phyloP scores from a whole-genome alignment of 768 basidiomycete genomes.

The Suillus americanus region DNA sequence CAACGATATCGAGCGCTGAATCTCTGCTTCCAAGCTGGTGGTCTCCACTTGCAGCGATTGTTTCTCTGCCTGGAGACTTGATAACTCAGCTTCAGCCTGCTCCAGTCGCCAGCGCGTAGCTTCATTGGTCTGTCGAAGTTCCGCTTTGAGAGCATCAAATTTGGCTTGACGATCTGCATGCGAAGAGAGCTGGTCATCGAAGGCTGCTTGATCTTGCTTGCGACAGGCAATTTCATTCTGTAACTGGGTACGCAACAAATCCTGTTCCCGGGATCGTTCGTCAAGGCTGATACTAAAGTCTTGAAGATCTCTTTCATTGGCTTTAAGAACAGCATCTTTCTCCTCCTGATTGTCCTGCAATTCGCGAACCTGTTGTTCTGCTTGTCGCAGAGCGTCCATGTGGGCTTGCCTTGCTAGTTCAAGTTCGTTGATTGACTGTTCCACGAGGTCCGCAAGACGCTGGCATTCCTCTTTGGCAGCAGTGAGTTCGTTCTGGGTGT shows the following conservation, averaged over 20 bases:
- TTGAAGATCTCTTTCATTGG: constrained; percentile 31
- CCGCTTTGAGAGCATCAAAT: constrained; percentile 34
- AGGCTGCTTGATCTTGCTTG: constrained; percentile 29
- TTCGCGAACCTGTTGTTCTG: constrained; percentile 19
- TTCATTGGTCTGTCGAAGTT: constrained; percentile 37
- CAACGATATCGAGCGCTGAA: constrained; percentile 62
- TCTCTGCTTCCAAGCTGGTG: constrained; percentile 61
- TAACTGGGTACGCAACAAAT: constrained; percentile 37
- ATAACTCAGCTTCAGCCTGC: constrained; percentile 36
- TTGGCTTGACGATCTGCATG: constrained; percentile 26
- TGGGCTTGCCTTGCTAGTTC: constrained; percentile 27
- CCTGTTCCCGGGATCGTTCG: constrained; percentile 35
- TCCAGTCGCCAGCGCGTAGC: constrained; percentile 41
- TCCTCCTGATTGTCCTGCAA: constrained; percentile 28
- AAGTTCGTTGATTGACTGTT: constrained; percentile 25
- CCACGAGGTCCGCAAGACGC: constrained; percentile 27
- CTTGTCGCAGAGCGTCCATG: constrained; percentile 28
- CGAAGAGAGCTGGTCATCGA: constrained; percentile 24
- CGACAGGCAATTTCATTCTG: constrained; percentile 38
- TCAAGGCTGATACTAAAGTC: constrained; percentile 38
- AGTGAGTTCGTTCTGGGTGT: constrained; percentile 21
- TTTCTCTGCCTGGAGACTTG: constrained; percentile 50
- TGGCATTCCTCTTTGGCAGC: constrained; percentile 22
- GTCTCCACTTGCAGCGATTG: constrained; percentile 50
- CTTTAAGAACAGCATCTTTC: constrained; percentile 28